phyloP scores from a whole-genome alignment of 495 filamentous ascomycete species.

The Parachaetomium inaequale region DNA sequence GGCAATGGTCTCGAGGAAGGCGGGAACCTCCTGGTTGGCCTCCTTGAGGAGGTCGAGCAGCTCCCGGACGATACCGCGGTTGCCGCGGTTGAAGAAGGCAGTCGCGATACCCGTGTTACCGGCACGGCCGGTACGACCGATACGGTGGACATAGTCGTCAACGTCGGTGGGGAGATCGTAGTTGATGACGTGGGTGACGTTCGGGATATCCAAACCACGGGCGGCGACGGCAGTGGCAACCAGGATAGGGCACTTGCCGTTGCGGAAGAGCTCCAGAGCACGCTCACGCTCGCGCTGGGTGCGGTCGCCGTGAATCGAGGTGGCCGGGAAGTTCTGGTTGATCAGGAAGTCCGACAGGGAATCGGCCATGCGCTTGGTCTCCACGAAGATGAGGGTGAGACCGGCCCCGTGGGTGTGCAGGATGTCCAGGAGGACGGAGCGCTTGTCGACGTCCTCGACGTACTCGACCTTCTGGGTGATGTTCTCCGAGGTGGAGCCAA shows the following conservation, averaged over 20 bases:
- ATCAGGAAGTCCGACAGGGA: constrained; percentile 95
- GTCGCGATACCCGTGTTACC: constrained; percentile 98
- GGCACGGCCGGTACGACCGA: constrained; percentile 99
- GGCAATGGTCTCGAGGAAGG: constrained; percentile 93
- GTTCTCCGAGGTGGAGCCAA: constrained; percentile 99
- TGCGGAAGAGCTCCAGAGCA: constrained; percentile 95
- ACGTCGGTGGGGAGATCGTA: constrained; percentile 98
- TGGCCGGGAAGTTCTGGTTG: constrained; percentile 97
- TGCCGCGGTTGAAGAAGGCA: constrained; percentile 99
- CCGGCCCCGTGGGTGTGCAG: constrained; percentile 90
- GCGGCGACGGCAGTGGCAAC: constrained; percentile 97
- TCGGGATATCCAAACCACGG: constrained; percentile 93
- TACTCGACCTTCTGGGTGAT: constrained; percentile 99
- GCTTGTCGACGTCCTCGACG: constrained; percentile 95
- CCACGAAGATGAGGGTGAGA: constrained; percentile 95
- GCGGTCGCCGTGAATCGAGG: constrained; percentile 95
- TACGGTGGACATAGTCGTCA: constrained; percentile 98
- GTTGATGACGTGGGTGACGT: constrained; percentile 98
- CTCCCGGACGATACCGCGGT: constrained; percentile 94
- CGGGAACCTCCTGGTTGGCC: constrained; percentile 92
- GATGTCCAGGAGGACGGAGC: constrained; percentile 93
- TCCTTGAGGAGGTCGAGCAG: constrained; percentile 95
- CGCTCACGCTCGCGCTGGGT: constrained; percentile 99
- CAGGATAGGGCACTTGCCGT: constrained; percentile 88
- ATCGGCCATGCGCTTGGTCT: constrained; percentile 99